These are phyloP conservation scores for Chytriomyces sp. DNA, from an alignment of 192 early-diverging fungal species.

Conservation along the genomic window DNA sequence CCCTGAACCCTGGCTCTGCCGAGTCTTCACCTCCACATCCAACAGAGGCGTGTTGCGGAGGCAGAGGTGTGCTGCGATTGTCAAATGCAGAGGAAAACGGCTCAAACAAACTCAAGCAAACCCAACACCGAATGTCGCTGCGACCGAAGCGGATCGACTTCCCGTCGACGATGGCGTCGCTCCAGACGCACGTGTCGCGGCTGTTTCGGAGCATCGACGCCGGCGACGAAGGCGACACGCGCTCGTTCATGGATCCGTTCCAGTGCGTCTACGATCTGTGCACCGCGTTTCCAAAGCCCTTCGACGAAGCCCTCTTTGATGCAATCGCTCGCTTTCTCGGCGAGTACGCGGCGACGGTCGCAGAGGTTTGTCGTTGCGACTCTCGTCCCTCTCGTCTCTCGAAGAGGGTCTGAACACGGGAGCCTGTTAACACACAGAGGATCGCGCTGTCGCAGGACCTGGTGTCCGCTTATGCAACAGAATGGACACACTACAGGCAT, in stretches of 20 bases:
- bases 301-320: constrained; percentile 66
- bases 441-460: constrained; percentile 61
- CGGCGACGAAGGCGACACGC: too few species aligned
- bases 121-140: neutral
- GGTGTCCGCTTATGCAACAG: constrained; percentile 65
- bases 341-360: constrained; percentile 49
- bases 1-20: too few species aligned
- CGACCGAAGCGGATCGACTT: neutral
- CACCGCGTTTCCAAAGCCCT: constrained; percentile 70
- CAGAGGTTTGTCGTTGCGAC: neutral
- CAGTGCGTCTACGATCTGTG: constrained; percentile 86
- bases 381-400: neutral
- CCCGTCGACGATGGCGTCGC: neutral
- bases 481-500: constrained; percentile 66
- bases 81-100: too few species aligned
- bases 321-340: constrained; percentile 68
- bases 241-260: constrained; percentile 72
- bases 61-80: too few species aligned
- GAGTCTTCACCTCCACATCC: too few species aligned
- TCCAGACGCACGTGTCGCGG: neutral
- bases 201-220: neutral
- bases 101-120: neutral
- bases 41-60: too few species aligned
- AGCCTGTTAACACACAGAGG: neutral
- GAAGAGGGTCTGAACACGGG: too few species aligned